Conservation (phyloP, 345 rosid species). For the Aurinia saxatilis region DNA sequence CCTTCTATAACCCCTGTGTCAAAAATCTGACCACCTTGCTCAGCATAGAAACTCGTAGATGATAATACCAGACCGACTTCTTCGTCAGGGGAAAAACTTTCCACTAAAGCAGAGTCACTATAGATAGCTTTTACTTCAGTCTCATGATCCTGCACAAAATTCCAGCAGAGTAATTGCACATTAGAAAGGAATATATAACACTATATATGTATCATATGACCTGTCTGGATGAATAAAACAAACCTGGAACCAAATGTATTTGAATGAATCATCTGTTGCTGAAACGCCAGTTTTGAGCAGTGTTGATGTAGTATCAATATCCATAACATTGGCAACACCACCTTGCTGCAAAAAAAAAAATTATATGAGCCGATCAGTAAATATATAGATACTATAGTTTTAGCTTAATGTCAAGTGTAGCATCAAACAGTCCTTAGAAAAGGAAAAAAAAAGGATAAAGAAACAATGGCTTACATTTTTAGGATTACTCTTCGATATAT, state of each 20-base stretch:
- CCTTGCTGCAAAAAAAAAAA: slow-evolving; percentile 44
- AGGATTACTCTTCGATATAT: slow-evolving; percentile 69
- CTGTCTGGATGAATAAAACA: not conserved
- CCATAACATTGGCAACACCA: slow-evolving; percentile 68
- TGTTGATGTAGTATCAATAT: slow-evolving; percentile 68
- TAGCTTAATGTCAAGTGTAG: not conserved
- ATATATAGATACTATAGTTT: not conserved
- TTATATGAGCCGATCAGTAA: not conserved
- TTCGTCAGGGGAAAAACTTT: slow-evolving; percentile 31
- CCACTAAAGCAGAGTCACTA: slow-evolving; percentile 56
- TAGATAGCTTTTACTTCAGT: slow-evolving; percentile 65
- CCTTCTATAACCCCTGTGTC: slow-evolving; percentile 65
- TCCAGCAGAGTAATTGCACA: not conserved
- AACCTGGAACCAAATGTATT: slow-evolving; percentile 46
- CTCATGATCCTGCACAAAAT: slow-evolving; percentile 46
- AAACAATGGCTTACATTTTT: slow-evolving; percentile 39
- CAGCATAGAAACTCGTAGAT: slow-evolving; percentile 73
- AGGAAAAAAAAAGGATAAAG: not conserved
- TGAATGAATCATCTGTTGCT: slow-evolving; percentile 59
- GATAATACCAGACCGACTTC: slow-evolving; percentile 63
- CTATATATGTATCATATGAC: not conserved
- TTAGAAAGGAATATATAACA: not conserved
- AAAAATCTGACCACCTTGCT: slow-evolving; percentile 95
- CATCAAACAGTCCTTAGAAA: not conserved
- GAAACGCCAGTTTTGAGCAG: slow-evolving; percentile 51